phyloP scores from a whole-genome alignment of 1,139 yeast species.

The Suhomyces bribrorum region DNA sequence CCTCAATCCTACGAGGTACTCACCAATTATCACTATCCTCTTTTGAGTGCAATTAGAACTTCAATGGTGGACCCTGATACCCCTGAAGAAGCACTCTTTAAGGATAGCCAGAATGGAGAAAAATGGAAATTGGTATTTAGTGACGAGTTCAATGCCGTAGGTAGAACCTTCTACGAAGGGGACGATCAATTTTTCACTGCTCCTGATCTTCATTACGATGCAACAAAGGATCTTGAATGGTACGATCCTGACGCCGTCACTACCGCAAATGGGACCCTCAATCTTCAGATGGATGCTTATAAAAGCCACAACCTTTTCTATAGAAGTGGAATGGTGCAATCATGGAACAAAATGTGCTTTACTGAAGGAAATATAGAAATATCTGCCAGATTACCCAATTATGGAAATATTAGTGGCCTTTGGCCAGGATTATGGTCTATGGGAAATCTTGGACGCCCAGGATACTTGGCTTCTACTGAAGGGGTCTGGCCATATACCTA shows the following conservation, averaged over 20 bases:
- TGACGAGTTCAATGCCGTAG: conserved; percentile 32
- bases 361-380: conserved; percentile 29
- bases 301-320: conserved; percentile 30
- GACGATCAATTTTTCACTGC: conserved; percentile 35
- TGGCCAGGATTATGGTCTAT: conserved; percentile 38
- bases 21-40: conserved; percentile 25
- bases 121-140: conserved; percentile 30
- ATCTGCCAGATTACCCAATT: conserved; percentile 28
- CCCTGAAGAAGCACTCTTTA: conserved; percentile 19
- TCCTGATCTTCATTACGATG: conserved; percentile 30
- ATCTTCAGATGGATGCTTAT: conserved; percentile 29
- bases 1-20: conserved; percentile 25
- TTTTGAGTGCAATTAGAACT: conserved; percentile 27
- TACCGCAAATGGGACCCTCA: conserved; percentile 29
- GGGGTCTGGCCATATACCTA: conserved; percentile 37
- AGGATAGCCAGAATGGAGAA: conserved; percentile 19
- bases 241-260: conserved; percentile 36
- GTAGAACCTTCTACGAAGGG: conserved; percentile 32
- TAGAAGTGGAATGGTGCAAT: conserved; percentile 34
- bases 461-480: conserved; percentile 28
- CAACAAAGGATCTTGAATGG: conserved; percentile 35
- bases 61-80: conserved; percentile 30
- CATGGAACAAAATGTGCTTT: conserved; percentile 32
- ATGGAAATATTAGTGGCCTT: conserved; percentile 30
- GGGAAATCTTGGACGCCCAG: conserved; percentile 34